Percentiles rank a stretch among this genome's conserved stretches.
Conservation (phyloP, 2,329 filamentous ascomycete genomes). For the Dendrostoma leiphaemia region DNA sequence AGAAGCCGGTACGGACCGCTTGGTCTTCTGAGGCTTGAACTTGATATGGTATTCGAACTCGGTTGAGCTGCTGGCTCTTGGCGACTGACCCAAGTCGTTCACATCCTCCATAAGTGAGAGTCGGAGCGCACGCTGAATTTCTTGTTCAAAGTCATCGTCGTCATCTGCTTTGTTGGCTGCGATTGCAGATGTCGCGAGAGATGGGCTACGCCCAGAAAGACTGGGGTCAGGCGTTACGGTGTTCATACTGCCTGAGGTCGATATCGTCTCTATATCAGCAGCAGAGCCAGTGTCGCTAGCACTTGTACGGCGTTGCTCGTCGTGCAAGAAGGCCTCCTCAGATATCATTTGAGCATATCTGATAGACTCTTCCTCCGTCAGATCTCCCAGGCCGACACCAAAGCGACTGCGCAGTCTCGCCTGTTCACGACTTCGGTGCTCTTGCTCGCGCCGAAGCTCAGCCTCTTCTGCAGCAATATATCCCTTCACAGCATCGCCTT, state of each 20-base stretch:
- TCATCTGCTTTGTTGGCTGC: constrained; percentile 32
- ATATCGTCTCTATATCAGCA: constrained; percentile 45
- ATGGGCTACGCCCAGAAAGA: constrained; percentile 38
- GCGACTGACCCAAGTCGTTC: constrained; percentile 45
- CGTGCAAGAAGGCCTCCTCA: constrained; percentile 55
- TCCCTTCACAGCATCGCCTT: constrained; percentile 69
- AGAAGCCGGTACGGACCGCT: constrained; percentile 33
- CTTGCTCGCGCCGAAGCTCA: constrained; percentile 73
- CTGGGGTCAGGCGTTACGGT: constrained; percentile 57
- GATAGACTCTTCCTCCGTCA: constrained; percentile 65
- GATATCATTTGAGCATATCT: constrained; percentile 66
- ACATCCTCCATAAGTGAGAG: constrained; percentile 58
- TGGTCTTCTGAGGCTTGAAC: constrained; percentile 41
- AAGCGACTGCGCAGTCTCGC: constrained; percentile 75
- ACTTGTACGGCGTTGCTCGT: constrained; percentile 55
- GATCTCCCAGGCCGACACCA: constrained; percentile 71
- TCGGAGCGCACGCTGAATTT: constrained; percentile 62
- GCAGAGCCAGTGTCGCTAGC: constrained; percentile 49
- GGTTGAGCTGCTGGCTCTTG: constrained; percentile 42
- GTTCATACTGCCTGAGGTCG: constrained; percentile 40
- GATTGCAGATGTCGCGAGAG: constrained; percentile 17
- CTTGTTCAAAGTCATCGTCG: constrained; percentile 56
- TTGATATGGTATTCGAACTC: constrained; percentile 53
- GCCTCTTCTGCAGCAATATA: constrained; percentile 85
- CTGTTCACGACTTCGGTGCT: constrained; percentile 64